Base-by-base conservation (phyloP, 192 early-diverging fungal genomes). In the Fimicolochytrium jonesii region DNA sequence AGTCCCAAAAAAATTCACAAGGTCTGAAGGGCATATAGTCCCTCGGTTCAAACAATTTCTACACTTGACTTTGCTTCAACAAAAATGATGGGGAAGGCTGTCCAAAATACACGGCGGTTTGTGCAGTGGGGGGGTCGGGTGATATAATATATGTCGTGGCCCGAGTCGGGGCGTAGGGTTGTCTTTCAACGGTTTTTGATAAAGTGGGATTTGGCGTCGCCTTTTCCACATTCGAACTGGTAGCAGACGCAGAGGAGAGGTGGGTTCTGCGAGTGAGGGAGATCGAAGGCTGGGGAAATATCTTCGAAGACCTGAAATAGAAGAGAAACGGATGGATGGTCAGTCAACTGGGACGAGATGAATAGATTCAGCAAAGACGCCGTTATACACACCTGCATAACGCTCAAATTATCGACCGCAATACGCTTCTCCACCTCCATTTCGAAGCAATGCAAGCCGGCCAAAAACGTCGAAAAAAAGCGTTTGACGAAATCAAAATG, bases 371-470 rank as follows among this genome's bases (percentile, higher is more conserved):
- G n/a, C n/a, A n/a, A n/a, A n/a, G n/a, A n/a, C n/a, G n/a, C 36
- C n/a, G n/a, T n/a, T n/a, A n/a, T n/a, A 47, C 42, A 4, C 33
- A 67, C 64, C 56, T 67, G 64, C 37, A 67, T 59, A 35, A 67
- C 56, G 25, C 55, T 67, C n/a, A 67, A 29, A 30, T 67, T 58
- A 10, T 67, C 64, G 20, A 67, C 47, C 9, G 64, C 64, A 18
- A 57, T 59, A 13, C 30, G 17, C 30, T 32, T 32, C 29, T 67
- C 64, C 20, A 41, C 48, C n/a, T 58, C 47, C 46, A 35, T 39
- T 4, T 59, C 47, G 31, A 67, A 43, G 46, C 47, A 59, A 5
- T 57, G 56, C 23, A 67, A 37, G 9, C 64, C 64, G 18, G 47
- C 56, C 36, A 67, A n/a, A 23, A 67, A 67, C 9, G 64, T 45